Base-by-base conservation (phyloP, 139 green algal genomes). In the Coelastrella sp. region DNA sequence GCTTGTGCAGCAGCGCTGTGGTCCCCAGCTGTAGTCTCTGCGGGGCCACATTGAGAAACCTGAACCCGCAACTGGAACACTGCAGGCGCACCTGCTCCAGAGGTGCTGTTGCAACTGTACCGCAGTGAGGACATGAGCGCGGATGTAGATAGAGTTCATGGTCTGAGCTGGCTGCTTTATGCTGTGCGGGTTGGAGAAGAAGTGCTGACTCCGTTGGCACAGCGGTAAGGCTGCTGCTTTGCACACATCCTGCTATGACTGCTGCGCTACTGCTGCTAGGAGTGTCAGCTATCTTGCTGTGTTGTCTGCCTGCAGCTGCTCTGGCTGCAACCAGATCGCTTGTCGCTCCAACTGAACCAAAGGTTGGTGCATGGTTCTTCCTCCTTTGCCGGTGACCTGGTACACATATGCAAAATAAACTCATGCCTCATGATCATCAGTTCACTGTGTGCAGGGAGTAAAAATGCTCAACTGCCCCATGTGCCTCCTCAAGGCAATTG, bases 21-120 rank as follows among this genome's bases (percentile, higher is more conserved):
- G 91, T 93, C 8, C 93, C 90, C 72, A 95, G 84, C 90, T 92
- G 79, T 8, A 95, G 92, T 90, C 94, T 94, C 59, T 95, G 92
- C 15, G 92, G 92, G 0, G 92, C 59, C 6, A 94, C 91, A 88
- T 95, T 95, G 35, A 95, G 87, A 84, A 93, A 95, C 78, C 91
- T 91, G 0, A 91, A 91, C 59, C 84, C 75, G 82, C 93, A 95
- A 72, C 7, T 85, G 60, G 70, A 24, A 87, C 93, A 95, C 8
- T n/a, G 80, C 75, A 95, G 91, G 11, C 72, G 75, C 75, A 90
- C 70, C 9, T 75, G 15, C 14, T 82, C 91, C 49, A 65, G 9
- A 10, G 63, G 12, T 35, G 66, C 61, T 4, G 65, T 0, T 4
- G 88, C 90, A 0, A 92, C 11, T 9, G 83, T 90, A 49, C 93